Conservation (phyloP, 768 basidiomycete genomes). For the Lactifluus subvellereus region DNA sequence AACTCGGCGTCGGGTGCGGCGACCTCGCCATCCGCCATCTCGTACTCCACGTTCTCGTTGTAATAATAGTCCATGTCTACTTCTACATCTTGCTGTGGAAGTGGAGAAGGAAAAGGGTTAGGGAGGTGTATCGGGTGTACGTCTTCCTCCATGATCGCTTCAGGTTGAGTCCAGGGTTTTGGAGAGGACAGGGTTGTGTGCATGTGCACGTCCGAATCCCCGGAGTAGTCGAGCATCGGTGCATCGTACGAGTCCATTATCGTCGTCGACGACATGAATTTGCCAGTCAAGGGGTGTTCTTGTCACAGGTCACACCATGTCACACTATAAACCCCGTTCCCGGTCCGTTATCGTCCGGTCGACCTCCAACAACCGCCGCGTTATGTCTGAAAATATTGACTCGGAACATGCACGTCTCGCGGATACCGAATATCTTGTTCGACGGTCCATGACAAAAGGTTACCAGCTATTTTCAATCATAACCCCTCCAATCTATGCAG, state of each 20-base stretch:
- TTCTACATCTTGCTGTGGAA: conserved; percentile 24
- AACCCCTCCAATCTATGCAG: conserved; percentile 54
- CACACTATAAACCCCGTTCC: neutral
- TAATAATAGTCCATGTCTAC: conserved; percentile 25
- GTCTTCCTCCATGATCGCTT: conserved; percentile 26
- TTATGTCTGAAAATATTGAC: conserved; percentile 4
- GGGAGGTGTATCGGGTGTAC: conserved; percentile 8
- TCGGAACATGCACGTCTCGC: conserved; percentile 36
- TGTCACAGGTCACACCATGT: neutral
- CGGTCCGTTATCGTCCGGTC: neutral
- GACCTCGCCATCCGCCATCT: conserved; percentile 23
- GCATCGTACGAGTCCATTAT: conserved; percentile 25
- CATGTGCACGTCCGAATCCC: conserved; percentile 24
- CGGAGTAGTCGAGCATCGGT: conserved; percentile 24
- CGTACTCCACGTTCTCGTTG: conserved; percentile 22
- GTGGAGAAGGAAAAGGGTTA: conserved; percentile 8
- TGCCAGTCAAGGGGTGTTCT: conserved; percentile 1
- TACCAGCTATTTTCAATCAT: conserved; percentile 63
- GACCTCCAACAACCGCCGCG: neutral
- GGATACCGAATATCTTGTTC: conserved; percentile 62
- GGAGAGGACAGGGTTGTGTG: conserved; percentile 24
- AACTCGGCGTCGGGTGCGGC: conserved; percentile 15
- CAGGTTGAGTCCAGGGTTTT: conserved; percentile 22
- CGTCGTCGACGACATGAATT: conserved; percentile 21
- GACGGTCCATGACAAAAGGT: conserved; percentile 58